These are phyloP conservation scores for Voacanga thouarsii DNA, from an alignment of 257 asterid genomes.

Conservation along the genomic window DNA sequence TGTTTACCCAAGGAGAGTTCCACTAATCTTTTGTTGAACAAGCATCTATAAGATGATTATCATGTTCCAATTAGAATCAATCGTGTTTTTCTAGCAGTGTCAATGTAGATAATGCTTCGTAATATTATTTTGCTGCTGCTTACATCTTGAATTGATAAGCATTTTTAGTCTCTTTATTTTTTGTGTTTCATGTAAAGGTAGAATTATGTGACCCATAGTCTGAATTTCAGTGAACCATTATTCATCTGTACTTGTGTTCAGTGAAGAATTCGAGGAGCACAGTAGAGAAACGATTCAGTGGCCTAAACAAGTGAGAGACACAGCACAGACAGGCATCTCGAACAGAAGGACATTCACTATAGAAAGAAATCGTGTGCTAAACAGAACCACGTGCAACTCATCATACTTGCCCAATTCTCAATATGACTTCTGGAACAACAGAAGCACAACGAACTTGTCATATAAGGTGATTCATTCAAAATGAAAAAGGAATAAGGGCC, in stretches of 20 bases:
- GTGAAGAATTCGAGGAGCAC: conserved; percentile 68
- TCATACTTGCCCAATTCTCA: conserved; percentile 39
- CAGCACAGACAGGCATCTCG: conserved; percentile 21
- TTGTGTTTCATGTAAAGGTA: neutral
- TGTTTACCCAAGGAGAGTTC: no score
- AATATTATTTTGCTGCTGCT: neutral
- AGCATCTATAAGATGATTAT: neutral
- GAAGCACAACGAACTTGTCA: conserved; percentile 34
- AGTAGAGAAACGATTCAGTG: conserved; percentile 47
- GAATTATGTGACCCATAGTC: neutral
- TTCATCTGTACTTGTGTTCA: conserved; percentile 34
- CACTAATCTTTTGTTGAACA: neutral
- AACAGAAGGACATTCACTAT: conserved; percentile 50
- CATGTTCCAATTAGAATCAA: neutral
- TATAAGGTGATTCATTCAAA: conserved; percentile 43
- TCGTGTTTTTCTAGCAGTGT: neutral
- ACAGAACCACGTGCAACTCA: conserved; percentile 42
- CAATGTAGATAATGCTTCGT: neutral
- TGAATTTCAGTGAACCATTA: conserved; percentile 10
- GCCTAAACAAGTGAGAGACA: conserved; percentile 47
- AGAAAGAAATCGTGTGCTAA: conserved; percentile 42
- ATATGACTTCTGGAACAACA: conserved; percentile 34
- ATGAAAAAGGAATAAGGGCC: neutral
- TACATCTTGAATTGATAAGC: neutral
- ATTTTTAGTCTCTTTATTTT: neutral